Base-by-base conservation (phyloP, 164 flowering plant genomes). In the Umbilicus rupestris region DNA sequence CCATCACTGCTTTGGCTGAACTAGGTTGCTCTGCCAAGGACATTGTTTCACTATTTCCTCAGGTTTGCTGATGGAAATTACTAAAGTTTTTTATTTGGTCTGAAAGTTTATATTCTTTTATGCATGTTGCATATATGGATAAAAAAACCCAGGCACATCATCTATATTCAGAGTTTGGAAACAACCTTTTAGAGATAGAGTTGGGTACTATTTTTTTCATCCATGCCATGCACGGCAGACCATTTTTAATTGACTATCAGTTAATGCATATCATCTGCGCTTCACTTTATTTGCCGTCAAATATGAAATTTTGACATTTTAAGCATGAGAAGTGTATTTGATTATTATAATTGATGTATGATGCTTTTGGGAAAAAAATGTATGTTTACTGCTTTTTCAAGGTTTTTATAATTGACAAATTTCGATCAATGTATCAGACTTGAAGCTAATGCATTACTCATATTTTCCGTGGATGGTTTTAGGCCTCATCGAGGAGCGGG, bases 1-100 rank as follows among this genome's bases (percentile, higher is more conserved):
- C 98, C 58, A 81, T 94, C 62, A 77, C 63, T 68, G 95, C 91
- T 66, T 85, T 94, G 73, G 95, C 98, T 47, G 97, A 94, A 66
- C 69, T 94, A 45, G 97, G 97, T 58, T 87, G 78, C 82, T 47
- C 86, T 37, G 82, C 96, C 47, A 94, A 88, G 81, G 97, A 94
- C 69, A 94, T 94, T 50, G 69, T 84, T 68, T 87, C 95, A 50
- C 73, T 83, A 66, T 78, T 94, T 82, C 85, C 97, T 69, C 97
- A 89, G 97, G 98, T 94, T 66, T 75, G 45, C 4, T 33, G 17
- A 16, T 60, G 37, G 11, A 60, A 60, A 19, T 6, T 60, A 20
- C 22, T 4, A 16, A 16, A 14, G 7, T 60, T 60, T 30, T 10
- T 39, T 17, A 6, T 20, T 35, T 63, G 50, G 58, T 39, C 42